Conservation (phyloP, 192 early-diverging fungal genomes). For the Geranomyces variabilis region DNA sequence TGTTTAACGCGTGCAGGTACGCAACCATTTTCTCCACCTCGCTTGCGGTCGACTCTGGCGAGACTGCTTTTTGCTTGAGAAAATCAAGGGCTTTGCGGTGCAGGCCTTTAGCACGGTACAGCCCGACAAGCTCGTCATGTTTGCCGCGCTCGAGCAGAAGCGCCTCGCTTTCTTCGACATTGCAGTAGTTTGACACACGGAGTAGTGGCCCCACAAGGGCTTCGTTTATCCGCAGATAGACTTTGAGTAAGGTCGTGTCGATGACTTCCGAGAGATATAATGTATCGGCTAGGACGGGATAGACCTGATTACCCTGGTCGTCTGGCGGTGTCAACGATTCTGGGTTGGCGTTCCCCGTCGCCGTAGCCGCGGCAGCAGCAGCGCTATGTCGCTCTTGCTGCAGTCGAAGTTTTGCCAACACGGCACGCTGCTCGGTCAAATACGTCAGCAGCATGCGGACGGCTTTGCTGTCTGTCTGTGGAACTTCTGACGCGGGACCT, state of each 20-base stretch:
- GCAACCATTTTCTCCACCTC: constrained; percentile 41
- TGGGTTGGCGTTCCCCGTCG: too few species aligned
- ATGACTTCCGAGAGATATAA: constrained; percentile 55
- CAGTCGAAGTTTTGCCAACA: constrained; percentile 60
- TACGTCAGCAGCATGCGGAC: constrained; percentile 79
- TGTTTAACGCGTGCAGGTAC: constrained; percentile 80
- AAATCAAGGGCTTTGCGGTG: constrained; percentile 90
- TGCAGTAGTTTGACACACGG: constrained; percentile 85
- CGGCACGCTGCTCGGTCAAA: constrained; percentile 82
- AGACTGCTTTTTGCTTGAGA: constrained; percentile 44
- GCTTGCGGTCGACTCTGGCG: constrained; percentile 27
- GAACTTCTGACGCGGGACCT: not conserved
- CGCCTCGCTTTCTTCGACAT: constrained; percentile 79
- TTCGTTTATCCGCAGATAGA: constrained; percentile 86
- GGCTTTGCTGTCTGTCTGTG: constrained; percentile 56
- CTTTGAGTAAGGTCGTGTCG: constrained; percentile 88
- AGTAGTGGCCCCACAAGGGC: constrained; percentile 89
- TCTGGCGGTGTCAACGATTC: too few species aligned
- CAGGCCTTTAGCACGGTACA: constrained; percentile 88
- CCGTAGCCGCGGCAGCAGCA: too few species aligned
- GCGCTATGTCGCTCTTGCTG: constrained; percentile 18
- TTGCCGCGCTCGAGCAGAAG: constrained; percentile 78
- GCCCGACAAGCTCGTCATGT: constrained; percentile 86
- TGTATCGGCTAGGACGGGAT: constrained; percentile 41
- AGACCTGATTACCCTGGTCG: not conserved